Evolutionary conservation across 768 basidiomycete genomes (phyloP).

Genomic region (Naganishia vaughanmartiniae): DNA sequence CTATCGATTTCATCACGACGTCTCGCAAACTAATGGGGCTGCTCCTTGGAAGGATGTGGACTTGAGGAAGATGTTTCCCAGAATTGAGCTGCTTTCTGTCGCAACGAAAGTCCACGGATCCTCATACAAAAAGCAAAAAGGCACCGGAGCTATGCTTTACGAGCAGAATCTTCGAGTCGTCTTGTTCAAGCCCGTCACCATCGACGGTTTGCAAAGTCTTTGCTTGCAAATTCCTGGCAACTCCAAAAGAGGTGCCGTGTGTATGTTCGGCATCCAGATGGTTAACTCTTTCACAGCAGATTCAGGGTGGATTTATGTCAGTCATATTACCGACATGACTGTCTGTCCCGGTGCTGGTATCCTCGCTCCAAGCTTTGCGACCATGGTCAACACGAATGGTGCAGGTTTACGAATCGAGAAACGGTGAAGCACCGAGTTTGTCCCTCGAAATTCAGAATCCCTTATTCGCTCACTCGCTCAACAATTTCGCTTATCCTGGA

Average conservation of each 20-base stretch:
- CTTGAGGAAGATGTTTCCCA: not conserved
- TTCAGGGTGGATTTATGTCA: not conserved
- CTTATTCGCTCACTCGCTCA: not conserved
- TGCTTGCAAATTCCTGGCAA: not conserved
- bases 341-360: not conserved
- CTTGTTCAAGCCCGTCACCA: not conserved
- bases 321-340: not conserved
- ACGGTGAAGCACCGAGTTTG: not conserved
- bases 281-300: not conserved
- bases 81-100: not conserved
- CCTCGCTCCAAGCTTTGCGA: not conserved
- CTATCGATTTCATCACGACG: not conserved
- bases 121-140: not conserved
- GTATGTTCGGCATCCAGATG: conserved; percentile 6
- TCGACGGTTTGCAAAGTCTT: not conserved
- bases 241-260: not conserved
- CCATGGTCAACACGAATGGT: not conserved
- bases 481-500: not conserved
- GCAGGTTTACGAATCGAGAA: not conserved
- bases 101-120: not conserved
- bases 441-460: not conserved
- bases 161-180: not conserved
- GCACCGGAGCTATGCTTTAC: not conserved
- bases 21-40: not conserved
- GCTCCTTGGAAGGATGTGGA: not conserved